phyloP scores from a whole-genome alignment of 2,329 filamentous ascomycete species.

The Fusarium scirpi region DNA sequence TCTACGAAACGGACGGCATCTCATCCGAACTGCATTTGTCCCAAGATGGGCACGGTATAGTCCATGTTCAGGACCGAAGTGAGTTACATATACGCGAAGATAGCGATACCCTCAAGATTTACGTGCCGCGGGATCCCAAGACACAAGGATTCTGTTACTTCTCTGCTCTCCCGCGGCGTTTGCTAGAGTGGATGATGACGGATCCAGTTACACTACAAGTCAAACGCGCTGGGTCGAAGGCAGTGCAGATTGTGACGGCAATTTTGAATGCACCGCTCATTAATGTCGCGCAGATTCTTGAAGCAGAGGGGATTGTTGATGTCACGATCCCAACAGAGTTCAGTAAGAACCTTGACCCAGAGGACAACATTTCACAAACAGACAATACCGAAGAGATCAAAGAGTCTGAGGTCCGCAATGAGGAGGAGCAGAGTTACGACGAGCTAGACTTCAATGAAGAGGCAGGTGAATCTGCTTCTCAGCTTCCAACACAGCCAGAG shows the following conservation, averaged over 20 bases:
- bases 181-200: slow-evolving; percentile 54
- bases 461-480: slow-evolving; percentile 5
- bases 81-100: slow-evolving; percentile 50
- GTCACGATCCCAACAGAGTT: slow-evolving; percentile 7
- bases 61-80: slow-evolving; percentile 34
- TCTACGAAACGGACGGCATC: slow-evolving; percentile 51
- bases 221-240: background rate
- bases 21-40: slow-evolving; percentile 44
- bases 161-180: slow-evolving; percentile 41
- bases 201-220: slow-evolving; percentile 30
- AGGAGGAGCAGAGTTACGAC: background rate
- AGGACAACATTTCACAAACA: background rate
- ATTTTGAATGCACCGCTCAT: slow-evolving; percentile 35
- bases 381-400: background rate
- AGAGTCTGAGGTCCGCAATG: background rate
- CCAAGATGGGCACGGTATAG: slow-evolving; percentile 42
- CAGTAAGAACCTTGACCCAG: accelerated
- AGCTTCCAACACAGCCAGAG: slow-evolving; percentile 5
- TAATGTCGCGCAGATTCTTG: slow-evolving; percentile 34
- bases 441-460: background rate
- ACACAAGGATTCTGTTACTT: slow-evolving; percentile 49
- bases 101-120: slow-evolving; percentile 42
- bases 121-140: slow-evolving; percentile 48
- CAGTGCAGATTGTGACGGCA: slow-evolving; percentile 21
- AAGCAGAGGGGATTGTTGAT: slow-evolving; percentile 39